Base-by-base conservation (phyloP, 345 rosid genomes). In the Ceriops decandra region DNA sequence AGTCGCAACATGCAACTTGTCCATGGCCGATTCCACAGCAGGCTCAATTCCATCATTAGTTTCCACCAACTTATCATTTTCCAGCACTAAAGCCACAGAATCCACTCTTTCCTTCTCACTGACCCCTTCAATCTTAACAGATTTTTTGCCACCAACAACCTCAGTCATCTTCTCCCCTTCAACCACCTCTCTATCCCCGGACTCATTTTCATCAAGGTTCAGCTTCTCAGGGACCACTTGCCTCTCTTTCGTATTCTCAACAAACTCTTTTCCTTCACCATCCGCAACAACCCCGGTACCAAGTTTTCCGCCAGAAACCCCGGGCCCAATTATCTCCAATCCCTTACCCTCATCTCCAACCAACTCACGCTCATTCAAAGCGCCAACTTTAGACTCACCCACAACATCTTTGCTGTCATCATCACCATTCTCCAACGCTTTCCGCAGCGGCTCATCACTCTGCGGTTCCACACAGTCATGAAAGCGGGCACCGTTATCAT, bases 251-350 rank as follows among this genome's bases (percentile, higher is more conserved):
- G 26, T 62, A 47, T 70, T 78, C 42, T 31, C 74, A 26, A 69
- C 68, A 70, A 42, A 68, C 35, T 77, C 79, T 51, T 77, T 70
- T 56, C 74, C 89, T 60, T n/a, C 82, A 68, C 38, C 65, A 72
- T 42, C 82, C 61, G 68, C 76, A 66, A 58, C 68, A 24, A 69
- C 5, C 49, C 49, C 77, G 42, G 47, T 66, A 20, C 73, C 87
- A 74, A 69, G 17, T 60, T 75, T 70, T 31, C 70, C 54, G 60
- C 60, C 71, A 24, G 47, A 35, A 58, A 49, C 81, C 66, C 27
- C 73, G 8, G 33, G 64, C 69, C 57, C 60, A 70, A 62, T 31
- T 38, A 57, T 79, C 54, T 68, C 65, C 15, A 63, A 58, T 31
- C 75, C 82, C 33, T 74, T 57, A 7, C 52, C 76, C 64, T 60